Conservation (phyloP, 306 rosid species). For the Quercus aquifolioides region DNA sequence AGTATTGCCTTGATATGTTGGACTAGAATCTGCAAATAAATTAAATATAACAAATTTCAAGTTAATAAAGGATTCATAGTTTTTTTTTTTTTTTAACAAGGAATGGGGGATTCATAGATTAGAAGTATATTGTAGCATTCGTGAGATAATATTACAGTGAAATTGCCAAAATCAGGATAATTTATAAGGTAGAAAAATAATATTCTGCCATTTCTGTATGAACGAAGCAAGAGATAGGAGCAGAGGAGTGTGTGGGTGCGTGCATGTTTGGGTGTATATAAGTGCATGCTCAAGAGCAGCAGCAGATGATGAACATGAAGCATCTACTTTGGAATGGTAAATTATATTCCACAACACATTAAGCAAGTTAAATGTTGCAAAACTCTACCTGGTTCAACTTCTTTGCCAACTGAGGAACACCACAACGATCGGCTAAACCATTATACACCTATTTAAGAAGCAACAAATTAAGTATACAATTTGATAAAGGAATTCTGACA, state of each 20-base stretch:
- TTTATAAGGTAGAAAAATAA: not conserved
- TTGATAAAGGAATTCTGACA: not conserved
- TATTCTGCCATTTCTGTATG: not conserved
- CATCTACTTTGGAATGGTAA: not conserved
- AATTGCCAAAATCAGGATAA: not conserved
- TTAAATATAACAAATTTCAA: not conserved
- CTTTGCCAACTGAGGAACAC: constrained; percentile 95
- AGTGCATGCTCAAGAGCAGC: not conserved
- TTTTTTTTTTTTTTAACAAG: no score
- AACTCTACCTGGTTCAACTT: constrained; percentile 85
- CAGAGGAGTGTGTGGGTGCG: no score
- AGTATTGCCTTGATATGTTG: constrained; percentile 85
- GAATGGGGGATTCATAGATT: not conserved
- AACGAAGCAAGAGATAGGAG: not conserved
- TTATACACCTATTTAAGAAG: constrained; percentile 69
- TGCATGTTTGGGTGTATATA: no score
- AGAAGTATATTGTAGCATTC: not conserved
- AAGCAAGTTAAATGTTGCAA: not conserved
- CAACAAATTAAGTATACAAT: constrained; percentile 16
- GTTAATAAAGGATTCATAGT: not conserved
- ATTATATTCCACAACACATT: not conserved
- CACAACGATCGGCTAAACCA: constrained; percentile 86
- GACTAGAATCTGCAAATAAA: constrained; percentile 73
- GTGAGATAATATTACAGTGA: not conserved
- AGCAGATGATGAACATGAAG: not conserved